Conservation (phyloP, 2,329 filamentous ascomycete species). For the Cryphonectria naterciae region DNA sequence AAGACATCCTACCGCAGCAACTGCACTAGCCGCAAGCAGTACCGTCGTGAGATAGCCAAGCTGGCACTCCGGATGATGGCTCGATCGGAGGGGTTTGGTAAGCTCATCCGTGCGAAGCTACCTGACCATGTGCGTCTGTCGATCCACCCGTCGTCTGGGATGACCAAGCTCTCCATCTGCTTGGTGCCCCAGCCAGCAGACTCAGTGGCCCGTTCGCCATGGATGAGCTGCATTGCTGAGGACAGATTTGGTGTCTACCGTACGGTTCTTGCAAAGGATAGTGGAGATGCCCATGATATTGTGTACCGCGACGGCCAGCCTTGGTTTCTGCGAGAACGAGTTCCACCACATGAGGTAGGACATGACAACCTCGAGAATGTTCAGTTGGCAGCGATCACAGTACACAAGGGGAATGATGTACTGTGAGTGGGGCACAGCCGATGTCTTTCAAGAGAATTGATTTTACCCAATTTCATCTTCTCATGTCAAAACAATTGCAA, state of each 20-base stretch:
- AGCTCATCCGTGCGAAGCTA: not conserved
- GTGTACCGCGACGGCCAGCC: not conserved
- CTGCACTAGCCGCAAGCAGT: not conserved
- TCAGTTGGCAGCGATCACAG: not conserved
- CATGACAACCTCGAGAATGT: not conserved
- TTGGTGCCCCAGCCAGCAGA: not conserved
- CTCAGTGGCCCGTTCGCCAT: not conserved
- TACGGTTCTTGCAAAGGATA: not conserved
- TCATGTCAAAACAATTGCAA: no score
- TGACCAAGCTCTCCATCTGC: not conserved
- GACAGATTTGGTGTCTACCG: not conserved
- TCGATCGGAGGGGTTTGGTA: not conserved
- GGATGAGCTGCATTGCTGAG: constrained; percentile 1
- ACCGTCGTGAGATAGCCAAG: constrained; percentile 1
- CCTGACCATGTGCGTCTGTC: not conserved
- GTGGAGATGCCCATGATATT: not conserved
- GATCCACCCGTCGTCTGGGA: not conserved
- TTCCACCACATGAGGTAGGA: not conserved
- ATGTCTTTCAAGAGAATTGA: not conserved
- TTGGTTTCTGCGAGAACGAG: not conserved
- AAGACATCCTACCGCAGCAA: not conserved
- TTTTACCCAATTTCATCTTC: not conserved
- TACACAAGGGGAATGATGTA: not conserved
- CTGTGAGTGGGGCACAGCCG: not conserved
- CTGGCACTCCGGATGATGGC: not conserved